These are phyloP conservation scores for Suillus discolor DNA, from an alignment of 768 basidiomycete genomes.

Conservation along the genomic window DNA sequence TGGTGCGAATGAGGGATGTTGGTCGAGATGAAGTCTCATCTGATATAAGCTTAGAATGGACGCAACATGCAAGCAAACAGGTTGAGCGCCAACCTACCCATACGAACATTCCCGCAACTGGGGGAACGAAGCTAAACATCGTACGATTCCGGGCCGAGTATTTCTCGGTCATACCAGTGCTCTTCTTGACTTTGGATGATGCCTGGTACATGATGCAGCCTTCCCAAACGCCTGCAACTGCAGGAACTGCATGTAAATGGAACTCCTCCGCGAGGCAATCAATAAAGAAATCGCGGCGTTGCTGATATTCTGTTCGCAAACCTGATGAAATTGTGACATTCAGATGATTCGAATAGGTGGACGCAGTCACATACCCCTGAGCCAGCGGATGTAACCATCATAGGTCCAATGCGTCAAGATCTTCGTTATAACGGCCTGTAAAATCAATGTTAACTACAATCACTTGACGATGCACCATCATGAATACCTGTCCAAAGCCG, in stretches of 20 bases:
- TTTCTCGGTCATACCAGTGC: slow-evolving; percentile 44
- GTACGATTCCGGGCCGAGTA: slow-evolving; percentile 26
- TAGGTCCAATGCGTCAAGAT: slow-evolving; percentile 68
- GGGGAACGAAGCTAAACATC: slow-evolving; percentile 72
- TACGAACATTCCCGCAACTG: slow-evolving; percentile 83
- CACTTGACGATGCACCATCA: background rate
- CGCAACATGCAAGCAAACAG: slow-evolving; percentile 6
- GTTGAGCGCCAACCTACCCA: slow-evolving; percentile 47
- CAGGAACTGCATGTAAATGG: slow-evolving; percentile 46
- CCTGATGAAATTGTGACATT: slow-evolving; percentile 31
- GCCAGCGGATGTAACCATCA: slow-evolving; percentile 77
- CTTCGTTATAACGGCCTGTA: slow-evolving; percentile 56
- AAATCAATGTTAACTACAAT: slow-evolving; percentile 7
- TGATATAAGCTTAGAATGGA: slow-evolving; percentile 24
- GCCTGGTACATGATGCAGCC: slow-evolving; percentile 49
- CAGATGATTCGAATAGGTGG: background rate
- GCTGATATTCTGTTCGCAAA: slow-evolving; percentile 55
- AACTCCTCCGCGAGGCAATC: slow-evolving; percentile 68
- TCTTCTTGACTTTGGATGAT: slow-evolving; percentile 36
- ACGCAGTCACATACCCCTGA: slow-evolving; percentile 49
- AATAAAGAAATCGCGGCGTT: slow-evolving; percentile 63
- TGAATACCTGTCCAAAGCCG: slow-evolving; percentile 65
- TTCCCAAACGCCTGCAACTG: slow-evolving; percentile 30
- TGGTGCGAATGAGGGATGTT: slow-evolving; percentile 47
- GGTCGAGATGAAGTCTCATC: slow-evolving; percentile 64